Conservation (phyloP, 2,329 filamentous ascomycete species). For the Pseudophaeomoniella oleicola region DNA sequence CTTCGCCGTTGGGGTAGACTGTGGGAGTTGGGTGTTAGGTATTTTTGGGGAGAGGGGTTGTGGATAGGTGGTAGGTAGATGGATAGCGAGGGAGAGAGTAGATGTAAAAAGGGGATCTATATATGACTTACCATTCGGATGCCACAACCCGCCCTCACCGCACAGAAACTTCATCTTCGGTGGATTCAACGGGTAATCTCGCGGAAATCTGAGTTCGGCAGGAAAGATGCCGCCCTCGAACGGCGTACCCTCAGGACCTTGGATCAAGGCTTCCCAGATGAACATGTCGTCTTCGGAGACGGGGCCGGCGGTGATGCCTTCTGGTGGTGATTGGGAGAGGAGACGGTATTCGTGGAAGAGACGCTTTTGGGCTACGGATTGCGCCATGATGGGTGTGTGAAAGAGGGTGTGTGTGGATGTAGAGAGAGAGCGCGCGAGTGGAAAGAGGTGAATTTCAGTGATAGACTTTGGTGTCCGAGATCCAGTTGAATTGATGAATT, state of each 20-base stretch:
- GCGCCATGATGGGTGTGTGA: too few species aligned
- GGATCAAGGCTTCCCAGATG: constrained; percentile 90
- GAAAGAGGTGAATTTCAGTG: too few species aligned
- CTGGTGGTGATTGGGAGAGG: constrained; percentile 87
- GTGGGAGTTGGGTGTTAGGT: constrained; percentile 1
- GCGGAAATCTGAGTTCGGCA: constrained; percentile 68
- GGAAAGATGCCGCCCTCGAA: constrained; percentile 75
- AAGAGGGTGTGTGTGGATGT: too few species aligned
- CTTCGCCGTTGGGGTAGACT: constrained; percentile 72
- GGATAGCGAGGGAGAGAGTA: constrained; percentile 2
- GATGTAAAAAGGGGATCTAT: too few species aligned
- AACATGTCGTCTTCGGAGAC: constrained; percentile 90
- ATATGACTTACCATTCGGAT: constrained; percentile 59
- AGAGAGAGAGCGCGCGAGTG: too few species aligned
- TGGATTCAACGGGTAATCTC: constrained; percentile 72
- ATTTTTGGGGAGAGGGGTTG: constrained; percentile 3
- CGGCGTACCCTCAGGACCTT: constrained; percentile 63
- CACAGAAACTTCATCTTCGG: constrained; percentile 71
- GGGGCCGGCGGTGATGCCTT: constrained; percentile 91
- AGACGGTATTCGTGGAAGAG: constrained; percentile 94
- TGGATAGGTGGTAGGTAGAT: background rate
- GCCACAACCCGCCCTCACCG: constrained; percentile 62
- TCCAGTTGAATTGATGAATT: too few species aligned
- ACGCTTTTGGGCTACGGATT: constrained; percentile 50
- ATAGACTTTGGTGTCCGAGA: too few species aligned